phyloP scores from a whole-genome alignment of 768 basidiomycete genomes.

The Amanita polypyramis region DNA sequence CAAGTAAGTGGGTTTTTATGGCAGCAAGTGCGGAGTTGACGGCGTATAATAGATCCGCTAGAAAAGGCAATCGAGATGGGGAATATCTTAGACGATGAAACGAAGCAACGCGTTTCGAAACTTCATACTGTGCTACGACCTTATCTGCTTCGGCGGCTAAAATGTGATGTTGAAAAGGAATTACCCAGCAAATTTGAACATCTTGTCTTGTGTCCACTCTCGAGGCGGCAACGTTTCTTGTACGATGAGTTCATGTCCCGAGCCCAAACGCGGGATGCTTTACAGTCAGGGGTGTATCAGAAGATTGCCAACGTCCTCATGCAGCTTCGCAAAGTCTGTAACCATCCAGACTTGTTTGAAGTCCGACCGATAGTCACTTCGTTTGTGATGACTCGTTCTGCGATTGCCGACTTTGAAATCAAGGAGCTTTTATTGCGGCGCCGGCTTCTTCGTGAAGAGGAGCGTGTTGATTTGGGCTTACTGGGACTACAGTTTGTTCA shows the following conservation, averaged over 20 bases:
- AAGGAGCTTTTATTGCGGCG: conserved; percentile 82
- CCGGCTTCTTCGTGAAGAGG: conserved; percentile 45
- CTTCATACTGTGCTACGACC: conserved; percentile 94
- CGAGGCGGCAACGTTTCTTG: conserved; percentile 87
- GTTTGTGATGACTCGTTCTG: conserved; percentile 67
- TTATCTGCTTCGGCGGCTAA: conserved; percentile 90
- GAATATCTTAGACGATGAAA: conserved; percentile 67
- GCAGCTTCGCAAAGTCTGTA: conserved; percentile 96
- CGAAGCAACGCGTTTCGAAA: conserved; percentile 72
- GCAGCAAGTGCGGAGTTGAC: neutral
- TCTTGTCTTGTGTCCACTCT: conserved; percentile 77
- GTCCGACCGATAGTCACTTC: conserved; percentile 76
- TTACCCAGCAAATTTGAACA: conserved; percentile 92
- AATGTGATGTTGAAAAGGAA: conserved; percentile 95
- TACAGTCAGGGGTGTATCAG: conserved; percentile 79
- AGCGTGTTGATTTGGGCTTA: conserved; percentile 48
- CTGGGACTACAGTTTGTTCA: conserved; percentile 57
- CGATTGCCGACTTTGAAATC: conserved; percentile 71
- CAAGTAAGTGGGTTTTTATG: conserved; percentile 46
- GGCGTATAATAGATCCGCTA: conserved; percentile 58
- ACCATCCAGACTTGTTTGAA: conserved; percentile 89
- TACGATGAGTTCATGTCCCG: conserved; percentile 96
- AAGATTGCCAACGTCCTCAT: conserved; percentile 92
- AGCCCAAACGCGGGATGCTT: conserved; percentile 70
- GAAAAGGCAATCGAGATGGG: conserved; percentile 92